Conservation (phyloP, 2,329 filamentous ascomycete species). For the Albifimbria verrucaria region DNA sequence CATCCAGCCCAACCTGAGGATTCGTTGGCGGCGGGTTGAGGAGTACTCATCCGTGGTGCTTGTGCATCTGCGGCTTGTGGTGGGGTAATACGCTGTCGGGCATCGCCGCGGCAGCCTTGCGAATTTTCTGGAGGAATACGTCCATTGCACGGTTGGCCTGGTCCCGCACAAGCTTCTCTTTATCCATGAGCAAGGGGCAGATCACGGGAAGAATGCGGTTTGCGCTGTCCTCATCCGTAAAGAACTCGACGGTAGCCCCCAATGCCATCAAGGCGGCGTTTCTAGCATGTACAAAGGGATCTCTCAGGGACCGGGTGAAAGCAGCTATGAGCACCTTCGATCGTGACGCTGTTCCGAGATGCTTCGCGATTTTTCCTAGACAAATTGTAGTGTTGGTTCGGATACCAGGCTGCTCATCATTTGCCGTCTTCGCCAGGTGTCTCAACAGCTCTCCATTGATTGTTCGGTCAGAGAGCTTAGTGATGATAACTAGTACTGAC, state of each 20-base stretch:
- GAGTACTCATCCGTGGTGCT: slow-evolving; percentile 74
- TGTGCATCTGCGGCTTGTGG: slow-evolving; percentile 49
- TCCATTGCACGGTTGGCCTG: slow-evolving; percentile 90
- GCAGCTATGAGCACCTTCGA: slow-evolving; percentile 91
- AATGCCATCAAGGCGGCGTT: slow-evolving; percentile 87
- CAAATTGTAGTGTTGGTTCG: slow-evolving; percentile 98
- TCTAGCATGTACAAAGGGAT: slow-evolving; percentile 91
- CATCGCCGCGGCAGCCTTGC: slow-evolving; percentile 73
- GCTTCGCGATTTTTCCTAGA: slow-evolving; percentile 90
- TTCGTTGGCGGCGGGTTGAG: slow-evolving; percentile 58
- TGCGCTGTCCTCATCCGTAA: slow-evolving; percentile 87
- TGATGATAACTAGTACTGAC: slow-evolving; percentile 81
- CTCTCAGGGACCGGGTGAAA: slow-evolving; percentile 82
- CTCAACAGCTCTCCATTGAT: slow-evolving; percentile 91
- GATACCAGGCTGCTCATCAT: slow-evolving; percentile 96
- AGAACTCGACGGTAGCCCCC: slow-evolving; percentile 79
- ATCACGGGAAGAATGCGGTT: slow-evolving; percentile 77
- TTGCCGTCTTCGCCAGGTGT: slow-evolving; percentile 91
- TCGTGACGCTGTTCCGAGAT: slow-evolving; percentile 73
- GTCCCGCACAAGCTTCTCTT: slow-evolving; percentile 91
- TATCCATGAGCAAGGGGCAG: slow-evolving; percentile 83
- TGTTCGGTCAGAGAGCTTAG: slow-evolving; percentile 85
- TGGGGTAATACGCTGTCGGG: slow-evolving; percentile 77
- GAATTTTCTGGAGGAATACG: slow-evolving; percentile 76
- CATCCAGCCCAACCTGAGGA: slow-evolving; percentile 76